Evolutionary conservation across 1,284 basidiomycete species (phyloP), one percentile per base, ranked within the genome.

Genomic region (Porogramme epimiltina): DNA sequence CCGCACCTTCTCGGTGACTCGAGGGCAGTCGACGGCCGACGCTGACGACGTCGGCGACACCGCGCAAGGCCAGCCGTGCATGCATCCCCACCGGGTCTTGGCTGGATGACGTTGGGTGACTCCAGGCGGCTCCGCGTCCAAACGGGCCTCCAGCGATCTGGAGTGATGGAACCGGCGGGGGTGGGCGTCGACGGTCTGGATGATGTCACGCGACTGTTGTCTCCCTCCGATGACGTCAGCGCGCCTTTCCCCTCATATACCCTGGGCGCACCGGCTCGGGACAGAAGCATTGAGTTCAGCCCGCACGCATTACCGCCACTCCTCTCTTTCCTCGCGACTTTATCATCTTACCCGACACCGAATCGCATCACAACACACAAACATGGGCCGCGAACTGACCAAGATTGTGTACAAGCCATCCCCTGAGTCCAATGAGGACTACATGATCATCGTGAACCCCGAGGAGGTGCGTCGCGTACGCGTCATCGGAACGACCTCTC

Each of bases 391-490:
- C 60, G 58, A 67, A 47, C 62, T 86, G 57, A 81, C 80, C 47
- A 86, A 87, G 73, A 79, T 92, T 65, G 73, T 90, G 60, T 92
- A 89, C 77, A 89, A 91, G 70, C 87, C 87, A 26, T 81, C 85
- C 57, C 62, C 79, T 45, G 81, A 85, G 57, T 80, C 81, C 13
- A 84, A 82, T n/a, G 83, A 89, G 48, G 84, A 88, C 68, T 92
- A 73, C 71, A 79, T 76, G 45, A 70, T 85, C 66, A 77, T 91
- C 56, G 85, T 92, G 37, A 80, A 91, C 67, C 75, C 75, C 5
- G 73, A 66, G 38, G 81, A 87, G 80, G 89, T 91, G 60, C 42
- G 34, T 37, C 13, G 75, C 15, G n/a, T 13, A 26, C 44, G 24
- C 40, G 45, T 48, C 43, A 33, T 23, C 18, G 24, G 19, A 9